These are phyloP conservation scores for Mycena metata DNA, from an alignment of 768 basidiomycete species.

Conservation along the genomic window DNA sequence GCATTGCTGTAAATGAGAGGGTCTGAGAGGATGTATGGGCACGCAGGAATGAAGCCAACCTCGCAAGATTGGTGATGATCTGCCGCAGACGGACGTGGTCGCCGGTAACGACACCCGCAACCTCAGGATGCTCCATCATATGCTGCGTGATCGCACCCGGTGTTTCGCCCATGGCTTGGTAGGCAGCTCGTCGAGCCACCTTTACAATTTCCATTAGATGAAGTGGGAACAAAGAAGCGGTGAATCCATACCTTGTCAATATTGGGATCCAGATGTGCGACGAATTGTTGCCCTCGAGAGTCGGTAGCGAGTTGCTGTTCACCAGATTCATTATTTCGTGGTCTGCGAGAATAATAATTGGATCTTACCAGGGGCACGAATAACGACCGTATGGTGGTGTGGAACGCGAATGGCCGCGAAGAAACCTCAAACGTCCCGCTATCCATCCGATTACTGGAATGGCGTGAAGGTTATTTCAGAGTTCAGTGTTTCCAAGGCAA, in stretches of 20 bases:
- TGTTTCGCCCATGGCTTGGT: constrained; percentile 69
- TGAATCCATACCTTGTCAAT: constrained; percentile 68
- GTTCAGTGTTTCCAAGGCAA: neutral
- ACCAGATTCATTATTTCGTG: constrained; percentile 7
- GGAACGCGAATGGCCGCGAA: constrained; percentile 79
- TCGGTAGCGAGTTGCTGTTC: constrained; percentile 68
- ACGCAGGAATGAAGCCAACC: constrained; percentile 53
- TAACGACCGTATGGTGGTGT: constrained; percentile 81
- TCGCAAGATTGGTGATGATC: constrained; percentile 87
- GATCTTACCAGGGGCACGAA: constrained; percentile 66
- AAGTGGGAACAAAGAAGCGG: neutral
- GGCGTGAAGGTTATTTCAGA: constrained; percentile 2
- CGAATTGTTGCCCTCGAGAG: constrained; percentile 74
- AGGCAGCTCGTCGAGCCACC: constrained; percentile 72
- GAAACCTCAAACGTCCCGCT: constrained; percentile 86
- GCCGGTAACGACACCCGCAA: constrained; percentile 81
- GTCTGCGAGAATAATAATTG: neutral
- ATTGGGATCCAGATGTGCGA: constrained; percentile 74
- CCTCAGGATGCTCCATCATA: constrained; percentile 60
- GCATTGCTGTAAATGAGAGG: constrained; percentile 66
- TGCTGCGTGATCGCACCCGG: constrained; percentile 55
- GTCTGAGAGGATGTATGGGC: constrained; percentile 4
- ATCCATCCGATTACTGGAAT: constrained; percentile 83
- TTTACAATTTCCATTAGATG: constrained; percentile 42
- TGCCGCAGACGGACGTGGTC: constrained; percentile 88